Percentiles rank a stretch among this genome's conserved stretches.
phyloP scores from a whole-genome alignment of 129 eudicot genomes.

The Erigeron canadensis region DNA sequence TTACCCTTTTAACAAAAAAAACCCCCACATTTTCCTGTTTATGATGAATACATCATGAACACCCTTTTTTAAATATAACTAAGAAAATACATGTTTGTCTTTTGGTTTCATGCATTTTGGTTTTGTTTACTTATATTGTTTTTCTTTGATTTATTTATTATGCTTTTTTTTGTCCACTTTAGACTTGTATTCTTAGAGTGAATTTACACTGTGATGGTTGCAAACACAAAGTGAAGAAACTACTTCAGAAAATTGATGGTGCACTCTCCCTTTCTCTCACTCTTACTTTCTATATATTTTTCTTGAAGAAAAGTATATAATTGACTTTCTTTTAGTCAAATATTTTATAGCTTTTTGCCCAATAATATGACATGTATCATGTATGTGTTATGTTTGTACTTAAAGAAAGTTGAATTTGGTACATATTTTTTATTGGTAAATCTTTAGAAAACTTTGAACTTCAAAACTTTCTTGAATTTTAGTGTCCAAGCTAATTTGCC shows the following conservation, averaged over 20 bases:
- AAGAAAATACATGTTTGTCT: background rate
- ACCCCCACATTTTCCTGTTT: background rate
- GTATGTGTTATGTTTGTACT: constrained; percentile 21
- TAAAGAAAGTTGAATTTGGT: constrained; percentile 1
- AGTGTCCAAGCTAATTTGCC: background rate
- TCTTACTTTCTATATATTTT: constrained; percentile 13
- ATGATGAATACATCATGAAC: background rate
- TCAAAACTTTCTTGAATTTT: too few species aligned
- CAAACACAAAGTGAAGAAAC: constrained; percentile 71
- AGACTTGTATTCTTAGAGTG: constrained; percentile 73
- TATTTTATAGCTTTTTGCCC: constrained; percentile 14
- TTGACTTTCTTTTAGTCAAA: constrained; percentile 17
- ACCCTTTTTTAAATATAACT: background rate
- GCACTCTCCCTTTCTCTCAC: constrained; percentile 29
- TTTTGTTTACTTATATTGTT: constrained; percentile 8
- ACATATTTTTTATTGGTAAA: background rate
- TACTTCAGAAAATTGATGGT: constrained; percentile 77
- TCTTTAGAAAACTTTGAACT: background rate
- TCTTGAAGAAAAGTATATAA: background rate
- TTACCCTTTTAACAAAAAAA: background rate
- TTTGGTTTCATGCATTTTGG: background rate
- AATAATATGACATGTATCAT: constrained; percentile 18
- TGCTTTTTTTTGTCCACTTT: constrained; percentile 30
- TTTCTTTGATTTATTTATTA: constrained; percentile 8
- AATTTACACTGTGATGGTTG: constrained; percentile 80